phyloP scores from a whole-genome alignment of 331 rosid species.

The Pyrus hybrid region DNA sequence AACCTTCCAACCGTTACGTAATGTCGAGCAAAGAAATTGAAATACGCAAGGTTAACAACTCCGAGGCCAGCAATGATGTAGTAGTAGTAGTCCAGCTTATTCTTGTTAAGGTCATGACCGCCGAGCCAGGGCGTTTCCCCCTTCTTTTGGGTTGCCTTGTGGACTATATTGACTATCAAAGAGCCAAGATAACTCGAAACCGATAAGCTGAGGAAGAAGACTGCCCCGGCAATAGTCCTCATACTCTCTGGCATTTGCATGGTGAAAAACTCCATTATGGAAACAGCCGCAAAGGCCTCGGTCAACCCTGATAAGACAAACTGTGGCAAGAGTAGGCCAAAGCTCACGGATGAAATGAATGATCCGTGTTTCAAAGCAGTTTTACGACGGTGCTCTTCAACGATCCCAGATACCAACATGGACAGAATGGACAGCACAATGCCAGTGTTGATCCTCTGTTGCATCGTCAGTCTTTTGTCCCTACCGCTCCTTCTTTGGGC shows the following conservation, averaged over 20 bases:
- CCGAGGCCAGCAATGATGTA: constrained; percentile 43
- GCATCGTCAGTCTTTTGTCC: constrained; percentile 33
- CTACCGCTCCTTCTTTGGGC: constrained; percentile 6
- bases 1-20: constrained; percentile 2
- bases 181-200: constrained; percentile 52
- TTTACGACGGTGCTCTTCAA: constrained; percentile 44
- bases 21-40: constrained; percentile 39
- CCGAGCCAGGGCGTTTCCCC: constrained; percentile 62
- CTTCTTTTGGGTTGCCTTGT: constrained; percentile 13
- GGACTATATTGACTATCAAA: constrained; percentile 35
- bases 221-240: constrained; percentile 74
- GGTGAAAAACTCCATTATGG: constrained; percentile 71
- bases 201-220: constrained; percentile 67
- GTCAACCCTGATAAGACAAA: constrained; percentile 47
- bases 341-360: constrained; percentile 37
- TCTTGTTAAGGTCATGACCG: constrained; percentile 52
- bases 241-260: constrained; percentile 54
- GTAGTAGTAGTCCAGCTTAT: constrained; percentile 53
- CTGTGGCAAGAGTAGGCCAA: constrained; percentile 48
- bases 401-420: constrained; percentile 55
- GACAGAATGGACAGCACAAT: constrained; percentile 53
- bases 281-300: constrained; percentile 62
- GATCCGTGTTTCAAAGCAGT: constrained; percentile 26
- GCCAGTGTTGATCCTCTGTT: constrained; percentile 48
- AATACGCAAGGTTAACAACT: constrained; percentile 46